Percentiles rank a stretch among this genome's conserved stretches.
Conservation (phyloP, 176 grass and related monocot species). For the Triticum monococcum region DNA sequence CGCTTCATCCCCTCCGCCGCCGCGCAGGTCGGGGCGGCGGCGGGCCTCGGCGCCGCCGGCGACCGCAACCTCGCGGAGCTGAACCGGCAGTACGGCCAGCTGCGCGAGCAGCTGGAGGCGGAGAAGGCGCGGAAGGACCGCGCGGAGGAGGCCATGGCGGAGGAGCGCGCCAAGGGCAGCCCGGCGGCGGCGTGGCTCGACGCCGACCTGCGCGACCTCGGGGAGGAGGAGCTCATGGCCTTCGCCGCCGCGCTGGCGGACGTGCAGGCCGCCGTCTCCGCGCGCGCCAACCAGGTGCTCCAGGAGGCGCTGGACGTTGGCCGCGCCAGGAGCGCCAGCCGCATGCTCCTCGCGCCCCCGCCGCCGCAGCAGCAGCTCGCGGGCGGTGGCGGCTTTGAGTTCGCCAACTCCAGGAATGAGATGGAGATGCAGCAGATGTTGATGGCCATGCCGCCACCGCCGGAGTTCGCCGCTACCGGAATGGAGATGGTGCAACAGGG, state of each 20-base stretch:
- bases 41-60: not conserved
- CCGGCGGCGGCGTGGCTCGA: not conserved
- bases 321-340: not conserved
- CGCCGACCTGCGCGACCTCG: not conserved
- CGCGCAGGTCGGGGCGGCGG: not conserved
- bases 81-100: constrained; percentile 28
- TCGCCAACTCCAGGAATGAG: not conserved
- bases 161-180: not conserved
- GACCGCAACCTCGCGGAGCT: not conserved
- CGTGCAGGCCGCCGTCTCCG: not conserved
- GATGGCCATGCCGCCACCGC: not conserved
- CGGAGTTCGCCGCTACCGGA: not conserved
- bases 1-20: constrained; percentile 17
- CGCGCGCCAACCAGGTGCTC: constrained; percentile 5
- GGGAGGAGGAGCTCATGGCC: not conserved
- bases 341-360: not conserved
- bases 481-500: not conserved
- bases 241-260: not conserved
- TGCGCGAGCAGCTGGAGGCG: not conserved
- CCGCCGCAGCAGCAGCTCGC: not conserved
- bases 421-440: not conserved
- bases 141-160: constrained; percentile 13
- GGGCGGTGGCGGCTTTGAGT: not conserved
- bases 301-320: not conserved
- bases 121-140: constrained; percentile 34